Evolutionary conservation across 352 stramenopile genomes (phyloP), one percentile per base, ranked within the genome.

Genomic region (Phytophthora pluvialis): DNA sequence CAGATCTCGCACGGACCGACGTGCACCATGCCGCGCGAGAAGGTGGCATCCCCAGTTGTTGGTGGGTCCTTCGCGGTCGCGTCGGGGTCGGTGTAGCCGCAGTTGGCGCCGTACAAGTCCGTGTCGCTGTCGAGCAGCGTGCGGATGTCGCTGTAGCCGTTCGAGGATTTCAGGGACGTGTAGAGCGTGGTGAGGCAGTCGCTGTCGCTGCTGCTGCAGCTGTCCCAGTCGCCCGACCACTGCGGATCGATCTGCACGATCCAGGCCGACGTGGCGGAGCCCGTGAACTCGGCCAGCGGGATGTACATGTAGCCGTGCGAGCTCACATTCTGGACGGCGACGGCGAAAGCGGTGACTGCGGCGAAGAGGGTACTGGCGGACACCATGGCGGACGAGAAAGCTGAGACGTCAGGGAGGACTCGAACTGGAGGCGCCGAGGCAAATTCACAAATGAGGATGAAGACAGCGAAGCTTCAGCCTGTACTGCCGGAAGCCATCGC

Each of bases 221-320:
- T 64, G 29, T 74, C 46, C 65, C 70, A 75, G 28, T 72, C 70
- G 1, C 70, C 66, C 0, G 59, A 52, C 59, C 60, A 77, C 18
- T 74, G 64, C 10, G 65, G 70, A 3, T 65, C 51, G 31, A 74
- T 77, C 55, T 75, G 61, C 25, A 75, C 66, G 38, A 78, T 50
- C 61, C 61, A 78, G 18, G 66, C 53, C 5, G 70, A 77, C n/a
- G 52, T 77, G 12, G 32, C 65, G 4, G 47, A 52, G 43, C 60
- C 60, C 3, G 26, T 51, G 39, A 77, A 77, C 47, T 77, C 70
- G 25, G 70, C 44, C 49, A 70, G 16, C 21, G 70, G 70, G 33
- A 75, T 72, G 42, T 77, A 65, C 65, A 77, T 74, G 60, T 77
- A 75, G n/a, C 65, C 70, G 43, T 77, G 65, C 4, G 54, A 60